Evolutionary conservation across 768 basidiomycete genomes (phyloP).

Genomic region (Russula olivacea): DNA sequence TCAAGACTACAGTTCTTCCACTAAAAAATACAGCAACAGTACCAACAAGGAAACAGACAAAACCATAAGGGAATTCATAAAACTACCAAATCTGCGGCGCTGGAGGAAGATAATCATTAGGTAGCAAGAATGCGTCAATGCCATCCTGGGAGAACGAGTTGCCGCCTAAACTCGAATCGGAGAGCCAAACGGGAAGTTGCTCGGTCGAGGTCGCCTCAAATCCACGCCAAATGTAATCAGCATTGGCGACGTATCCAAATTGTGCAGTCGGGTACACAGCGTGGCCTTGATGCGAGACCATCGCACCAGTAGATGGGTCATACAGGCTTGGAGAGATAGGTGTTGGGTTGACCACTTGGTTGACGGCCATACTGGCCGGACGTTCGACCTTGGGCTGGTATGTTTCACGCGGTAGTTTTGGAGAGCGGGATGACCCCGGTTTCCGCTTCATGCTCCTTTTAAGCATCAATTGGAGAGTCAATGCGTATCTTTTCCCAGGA

Average conservation of each 20-base stretch:
- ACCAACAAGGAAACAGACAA: background rate
- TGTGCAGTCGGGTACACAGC: slow-evolving; percentile 22
- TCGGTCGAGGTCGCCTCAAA: slow-evolving; percentile 68
- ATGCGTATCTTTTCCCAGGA: slow-evolving; percentile 87
- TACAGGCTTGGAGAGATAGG: slow-evolving; percentile 23
- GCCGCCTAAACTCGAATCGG: slow-evolving; percentile 76
- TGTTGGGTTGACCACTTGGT: slow-evolving; percentile 24
- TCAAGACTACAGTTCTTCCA: slow-evolving; percentile 17
- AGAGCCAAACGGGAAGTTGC: slow-evolving; percentile 80
- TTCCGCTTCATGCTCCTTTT: slow-evolving; percentile 66
- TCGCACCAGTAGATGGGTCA: slow-evolving; percentile 14
- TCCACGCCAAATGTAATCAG: slow-evolving; percentile 71
- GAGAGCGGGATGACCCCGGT: slow-evolving; percentile 54
- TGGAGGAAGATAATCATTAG: slow-evolving; percentile 64
- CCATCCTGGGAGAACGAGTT: slow-evolving; percentile 71
- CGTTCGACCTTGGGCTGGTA: slow-evolving; percentile 33
- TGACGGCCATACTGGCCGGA: slow-evolving; percentile 24
- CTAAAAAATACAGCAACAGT: slow-evolving; percentile 14
- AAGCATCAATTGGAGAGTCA: slow-evolving; percentile 85
- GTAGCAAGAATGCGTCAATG: slow-evolving; percentile 80
- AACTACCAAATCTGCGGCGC: slow-evolving; percentile 68
- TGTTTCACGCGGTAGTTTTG: slow-evolving; percentile 48
- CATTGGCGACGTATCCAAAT: slow-evolving; percentile 30
- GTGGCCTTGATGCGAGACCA: slow-evolving; percentile 17
- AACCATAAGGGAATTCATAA: slow-evolving; percentile 2